Percentiles rank a stretch among this genome's conserved stretches.
phyloP scores from a whole-genome alignment of 495 filamentous ascomycete genomes.

The Aspergillus ostianus region DNA sequence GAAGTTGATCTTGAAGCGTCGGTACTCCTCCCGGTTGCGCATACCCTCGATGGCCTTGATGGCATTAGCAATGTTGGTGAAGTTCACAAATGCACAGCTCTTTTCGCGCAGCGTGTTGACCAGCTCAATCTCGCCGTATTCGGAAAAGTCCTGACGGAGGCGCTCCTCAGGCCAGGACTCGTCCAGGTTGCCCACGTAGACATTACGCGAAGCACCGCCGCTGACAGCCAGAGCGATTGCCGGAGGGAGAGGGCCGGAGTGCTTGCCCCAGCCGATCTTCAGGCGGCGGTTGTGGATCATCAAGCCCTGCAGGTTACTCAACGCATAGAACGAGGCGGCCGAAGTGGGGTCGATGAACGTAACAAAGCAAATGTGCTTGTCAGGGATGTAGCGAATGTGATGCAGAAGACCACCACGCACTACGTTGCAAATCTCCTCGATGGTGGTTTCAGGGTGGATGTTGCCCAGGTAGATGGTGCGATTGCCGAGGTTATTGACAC shows the following conservation, averaged over 20 bases:
- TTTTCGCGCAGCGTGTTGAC: constrained; percentile 97
- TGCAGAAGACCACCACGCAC: constrained; percentile 90
- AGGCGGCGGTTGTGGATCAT: constrained; percentile 99
- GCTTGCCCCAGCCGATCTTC: constrained; percentile 99
- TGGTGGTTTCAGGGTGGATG: constrained; percentile 97
- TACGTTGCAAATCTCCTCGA: constrained; percentile 98
- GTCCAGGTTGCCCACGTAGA: constrained; percentile 96
- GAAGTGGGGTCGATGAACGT: constrained; percentile 99
- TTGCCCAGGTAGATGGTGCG: constrained; percentile 97
- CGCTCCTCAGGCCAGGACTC: constrained; percentile 97
- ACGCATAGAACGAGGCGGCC: constrained; percentile 93
- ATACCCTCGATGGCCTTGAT: constrained; percentile 99
- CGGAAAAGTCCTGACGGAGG: constrained; percentile 91
- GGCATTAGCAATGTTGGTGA: constrained; percentile 98
- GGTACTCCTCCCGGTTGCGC: constrained; percentile 91
- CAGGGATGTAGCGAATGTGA: constrained; percentile 97
- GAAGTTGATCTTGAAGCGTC: constrained; percentile 98
- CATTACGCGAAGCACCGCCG: constrained; percentile 90
- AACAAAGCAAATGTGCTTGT: constrained; percentile 99
- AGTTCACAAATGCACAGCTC: constrained; percentile 99
- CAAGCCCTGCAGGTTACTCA: constrained; percentile 93
- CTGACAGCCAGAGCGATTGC: constrained; percentile 96
- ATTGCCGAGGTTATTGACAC: constrained; percentile 95
- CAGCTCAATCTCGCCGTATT: constrained; percentile 96
- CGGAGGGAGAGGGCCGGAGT: constrained; percentile 93